Evolutionary conservation across 192 early-diverging fungal species (phyloP).

Genomic region (Spizellomyces punctatus): DNA sequence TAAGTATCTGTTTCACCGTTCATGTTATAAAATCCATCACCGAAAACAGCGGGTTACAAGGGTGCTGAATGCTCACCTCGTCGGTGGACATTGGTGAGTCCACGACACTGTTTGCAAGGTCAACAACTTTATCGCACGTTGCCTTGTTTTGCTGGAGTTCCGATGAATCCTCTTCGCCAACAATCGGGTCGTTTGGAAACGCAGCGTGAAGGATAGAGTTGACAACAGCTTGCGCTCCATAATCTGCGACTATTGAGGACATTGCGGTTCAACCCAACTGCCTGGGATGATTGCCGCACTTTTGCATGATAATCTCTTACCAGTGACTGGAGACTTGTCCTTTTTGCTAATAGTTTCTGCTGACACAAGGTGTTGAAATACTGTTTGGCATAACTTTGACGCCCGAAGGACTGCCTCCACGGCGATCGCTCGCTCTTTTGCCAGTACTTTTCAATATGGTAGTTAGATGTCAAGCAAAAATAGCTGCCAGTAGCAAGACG

Average conservation of each 20-base stretch:
- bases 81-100: slow-evolving; percentile 61
- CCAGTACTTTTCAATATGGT: too few species aligned
- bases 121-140: slow-evolving; percentile 77
- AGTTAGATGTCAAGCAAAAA: too few species aligned
- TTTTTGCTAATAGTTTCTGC: slow-evolving; percentile 85
- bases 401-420: slow-evolving; percentile 89
- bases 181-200: slow-evolving; percentile 89
- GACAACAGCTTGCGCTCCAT: slow-evolving; percentile 92
- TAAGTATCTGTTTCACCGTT: slow-evolving; percentile 57
- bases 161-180: slow-evolving; percentile 94
- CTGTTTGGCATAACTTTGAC: slow-evolving; percentile 82
- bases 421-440: slow-evolving; percentile 74
- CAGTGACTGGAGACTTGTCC: slow-evolving; percentile 95
- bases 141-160: slow-evolving; percentile 77
- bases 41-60: background rate
- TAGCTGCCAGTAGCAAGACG: too few species aligned
- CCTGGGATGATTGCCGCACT: background rate
- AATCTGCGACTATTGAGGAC: slow-evolving; percentile 81
- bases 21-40: background rate
- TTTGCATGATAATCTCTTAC: slow-evolving; percentile 42
- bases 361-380: slow-evolving; percentile 83
- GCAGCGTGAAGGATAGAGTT: slow-evolving; percentile 73
- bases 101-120: slow-evolving; percentile 72
- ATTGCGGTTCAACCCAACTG: background rate
- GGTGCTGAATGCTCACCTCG: slow-evolving; percentile 55